Evolutionary conservation across 352 stramenopile species (phyloP).

Genomic region (Phytopythium oedochilum): DNA sequence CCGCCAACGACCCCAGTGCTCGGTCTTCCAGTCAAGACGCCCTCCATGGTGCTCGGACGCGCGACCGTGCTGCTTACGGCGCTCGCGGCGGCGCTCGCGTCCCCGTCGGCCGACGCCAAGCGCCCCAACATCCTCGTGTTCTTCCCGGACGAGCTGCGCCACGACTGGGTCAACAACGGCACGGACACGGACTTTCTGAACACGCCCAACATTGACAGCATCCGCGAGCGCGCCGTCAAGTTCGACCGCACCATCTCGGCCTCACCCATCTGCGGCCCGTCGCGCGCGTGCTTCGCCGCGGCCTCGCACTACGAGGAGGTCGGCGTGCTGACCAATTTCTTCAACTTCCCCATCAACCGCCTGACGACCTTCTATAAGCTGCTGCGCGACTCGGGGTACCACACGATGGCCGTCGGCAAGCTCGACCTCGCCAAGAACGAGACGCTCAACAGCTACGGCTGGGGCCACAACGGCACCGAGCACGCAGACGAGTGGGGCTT

Average conservation of each 20-base stretch:
- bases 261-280: slow-evolving; percentile 23
- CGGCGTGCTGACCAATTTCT: slow-evolving; percentile 24
- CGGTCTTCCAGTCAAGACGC: not conserved
- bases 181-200: slow-evolving; percentile 23
- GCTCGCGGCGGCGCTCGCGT: not conserved
- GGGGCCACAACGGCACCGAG: slow-evolving; percentile 17
- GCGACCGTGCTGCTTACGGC: not conserved
- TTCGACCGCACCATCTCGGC: slow-evolving; percentile 26
- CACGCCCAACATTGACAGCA: slow-evolving; percentile 26
- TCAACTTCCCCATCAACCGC: slow-evolving; percentile 27
- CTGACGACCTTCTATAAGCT: slow-evolving; percentile 31
- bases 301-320: slow-evolving; percentile 25
- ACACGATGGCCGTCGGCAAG: slow-evolving; percentile 29
- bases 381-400: slow-evolving; percentile 22
- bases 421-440: slow-evolving; percentile 30
- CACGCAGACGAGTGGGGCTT: slow-evolving; percentile 22
- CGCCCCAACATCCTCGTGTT: slow-evolving; percentile 30
- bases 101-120: not conserved
- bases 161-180: slow-evolving; percentile 33
- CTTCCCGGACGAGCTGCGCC: slow-evolving; percentile 25
- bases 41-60: not conserved
- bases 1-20: not conserved
- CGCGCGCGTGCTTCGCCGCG: slow-evolving; percentile 24
- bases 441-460: slow-evolving; percentile 27
- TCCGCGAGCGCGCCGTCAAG: slow-evolving; percentile 22